These are phyloP conservation scores for Orbilia brochopaga DNA, from an alignment of 2,329 filamentous ascomycete species.

Conservation along the genomic window DNA sequence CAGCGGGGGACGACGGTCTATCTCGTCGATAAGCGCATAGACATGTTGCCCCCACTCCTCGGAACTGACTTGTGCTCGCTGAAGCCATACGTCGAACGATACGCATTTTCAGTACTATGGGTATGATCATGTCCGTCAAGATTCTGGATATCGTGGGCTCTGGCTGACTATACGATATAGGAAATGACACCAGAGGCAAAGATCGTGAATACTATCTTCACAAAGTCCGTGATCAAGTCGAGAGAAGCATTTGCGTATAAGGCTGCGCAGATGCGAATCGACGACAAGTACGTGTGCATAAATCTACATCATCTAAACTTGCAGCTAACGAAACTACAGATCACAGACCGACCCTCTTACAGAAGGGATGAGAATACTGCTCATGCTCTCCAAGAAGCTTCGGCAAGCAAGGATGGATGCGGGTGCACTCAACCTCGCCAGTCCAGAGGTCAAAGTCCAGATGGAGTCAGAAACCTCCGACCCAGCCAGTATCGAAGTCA, in stretches of 20 bases:
- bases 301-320: neutral
- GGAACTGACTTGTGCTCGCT: constrained; percentile 95
- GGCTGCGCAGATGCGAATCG: constrained; percentile 89
- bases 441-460: constrained; percentile 96
- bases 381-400: constrained; percentile 89
- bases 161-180: neutral
- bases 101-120: constrained; percentile 85
- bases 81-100: constrained; percentile 96
- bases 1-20: constrained; percentile 96
- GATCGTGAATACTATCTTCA: constrained; percentile 83
- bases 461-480: constrained; percentile 95
- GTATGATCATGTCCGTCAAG: neutral
- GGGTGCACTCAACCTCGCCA: constrained; percentile 90
- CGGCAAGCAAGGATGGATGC: constrained; percentile 96
- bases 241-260: constrained; percentile 98
- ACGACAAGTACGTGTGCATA: constrained; percentile 69
- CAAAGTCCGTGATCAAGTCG: constrained; percentile 96
- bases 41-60: constrained; percentile 96
- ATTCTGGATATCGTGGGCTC: no score
- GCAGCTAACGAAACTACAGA: constrained; percentile 17
- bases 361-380: constrained; percentile 81
- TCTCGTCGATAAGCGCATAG: constrained; percentile 97
- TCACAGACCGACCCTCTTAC: constrained; percentile 84
- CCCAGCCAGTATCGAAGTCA: constrained; percentile 94
- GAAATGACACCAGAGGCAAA: constrained; percentile 85